These are phyloP conservation scores for Kalanchoe fedtschenkoi DNA, from an alignment of 164 flowering plant species.

Conservation along the genomic window DNA sequence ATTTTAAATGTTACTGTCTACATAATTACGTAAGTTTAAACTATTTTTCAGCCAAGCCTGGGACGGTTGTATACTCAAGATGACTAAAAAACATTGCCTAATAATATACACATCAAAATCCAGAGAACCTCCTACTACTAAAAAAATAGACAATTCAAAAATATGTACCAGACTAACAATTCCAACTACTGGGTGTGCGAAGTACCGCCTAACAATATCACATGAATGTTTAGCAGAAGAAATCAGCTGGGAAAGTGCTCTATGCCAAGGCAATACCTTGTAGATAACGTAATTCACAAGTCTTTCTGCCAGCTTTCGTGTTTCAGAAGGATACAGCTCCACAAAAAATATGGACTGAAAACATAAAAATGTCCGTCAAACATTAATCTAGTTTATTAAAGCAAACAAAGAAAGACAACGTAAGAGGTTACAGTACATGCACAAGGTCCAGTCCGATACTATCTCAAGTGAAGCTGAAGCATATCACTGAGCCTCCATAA, in stretches of 20 bases:
- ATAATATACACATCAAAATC: background rate
- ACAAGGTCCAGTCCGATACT: background rate
- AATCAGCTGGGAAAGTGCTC: background rate
- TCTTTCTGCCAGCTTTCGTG: slow-evolving; percentile 63
- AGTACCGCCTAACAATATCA: background rate
- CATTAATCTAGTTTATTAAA: background rate
- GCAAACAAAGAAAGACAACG: background rate
- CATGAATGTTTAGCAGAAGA: background rate
- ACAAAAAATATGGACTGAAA: slow-evolving; percentile 75
- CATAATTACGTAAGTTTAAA: background rate
- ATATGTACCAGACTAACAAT: background rate
- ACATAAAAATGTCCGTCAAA: background rate
- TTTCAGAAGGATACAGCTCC: slow-evolving; percentile 61
- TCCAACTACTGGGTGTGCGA: background rate
- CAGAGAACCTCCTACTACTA: background rate
- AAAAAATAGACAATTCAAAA: background rate
- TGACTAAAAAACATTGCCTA: background rate
- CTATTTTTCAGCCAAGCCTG: background rate
- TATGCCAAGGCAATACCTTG: slow-evolving; percentile 45
- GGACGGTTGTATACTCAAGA: background rate
- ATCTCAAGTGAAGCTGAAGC: too few species aligned
- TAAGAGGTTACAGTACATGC: background rate
- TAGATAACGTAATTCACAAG: slow-evolving; percentile 73
- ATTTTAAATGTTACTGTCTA: too few species aligned
- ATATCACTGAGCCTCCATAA: too few species aligned